Percentiles rank a stretch among this genome's conserved stretches.
phyloP scores from a whole-genome alignment of 768 basidiomycete species.

The Albatrellus ellisii region DNA sequence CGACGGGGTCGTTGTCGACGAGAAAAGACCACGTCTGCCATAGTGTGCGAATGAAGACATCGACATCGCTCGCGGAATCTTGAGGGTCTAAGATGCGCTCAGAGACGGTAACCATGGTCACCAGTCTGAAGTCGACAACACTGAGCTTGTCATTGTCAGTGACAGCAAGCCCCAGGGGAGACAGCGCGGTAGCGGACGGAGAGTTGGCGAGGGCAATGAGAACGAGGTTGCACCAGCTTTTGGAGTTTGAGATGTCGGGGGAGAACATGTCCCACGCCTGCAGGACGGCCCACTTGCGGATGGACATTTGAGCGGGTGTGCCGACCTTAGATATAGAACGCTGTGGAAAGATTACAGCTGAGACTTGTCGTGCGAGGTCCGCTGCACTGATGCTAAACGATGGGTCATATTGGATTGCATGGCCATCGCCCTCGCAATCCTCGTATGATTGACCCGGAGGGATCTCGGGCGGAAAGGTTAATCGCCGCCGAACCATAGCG shows the following conservation, averaged over 20 bases:
- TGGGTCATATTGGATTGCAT: constrained; percentile 3
- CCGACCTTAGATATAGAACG: not conserved
- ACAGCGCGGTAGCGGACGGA: constrained; percentile 1
- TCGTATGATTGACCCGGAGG: no score
- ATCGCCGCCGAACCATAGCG: constrained; percentile 23
- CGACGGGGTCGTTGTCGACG: constrained; percentile 5
- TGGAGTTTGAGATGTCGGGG: constrained; percentile 1
- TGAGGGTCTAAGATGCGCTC: constrained; percentile 3
- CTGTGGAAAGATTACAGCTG: constrained; percentile 10
- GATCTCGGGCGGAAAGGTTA: no score
- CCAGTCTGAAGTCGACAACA: constrained; percentile 10
- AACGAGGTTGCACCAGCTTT: constrained; percentile 12
- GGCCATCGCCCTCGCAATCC: no score
- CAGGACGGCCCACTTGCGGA: constrained; percentile 9
- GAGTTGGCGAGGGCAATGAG: constrained; percentile 11
- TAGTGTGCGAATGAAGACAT: constrained; percentile 15
- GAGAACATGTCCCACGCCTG: constrained; percentile 8
- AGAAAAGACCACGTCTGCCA: constrained; percentile 28
- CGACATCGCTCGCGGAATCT: not conserved
- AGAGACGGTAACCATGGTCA: constrained; percentile 7
- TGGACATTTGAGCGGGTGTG: constrained; percentile 7
- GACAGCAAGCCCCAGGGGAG: not conserved
- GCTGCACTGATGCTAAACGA: constrained; percentile 11
- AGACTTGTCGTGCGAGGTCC: constrained; percentile 7
- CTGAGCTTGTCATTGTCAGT: not conserved